phyloP scores from a whole-genome alignment of 306 rosid genomes.

The Datisca glomerata region DNA sequence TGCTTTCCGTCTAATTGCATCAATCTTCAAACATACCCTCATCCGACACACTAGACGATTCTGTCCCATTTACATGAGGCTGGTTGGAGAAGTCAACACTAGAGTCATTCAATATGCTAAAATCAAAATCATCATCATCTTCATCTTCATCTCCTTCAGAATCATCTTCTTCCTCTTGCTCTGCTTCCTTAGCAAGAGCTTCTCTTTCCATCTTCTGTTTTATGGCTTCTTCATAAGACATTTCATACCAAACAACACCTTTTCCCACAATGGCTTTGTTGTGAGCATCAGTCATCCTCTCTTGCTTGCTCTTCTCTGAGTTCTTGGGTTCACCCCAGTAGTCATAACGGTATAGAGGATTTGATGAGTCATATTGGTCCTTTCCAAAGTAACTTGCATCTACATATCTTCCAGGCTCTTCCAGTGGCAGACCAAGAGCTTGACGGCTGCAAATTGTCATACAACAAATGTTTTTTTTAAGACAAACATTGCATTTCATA shows the following conservation, averaged over 20 bases:
- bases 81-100: slow-evolving; percentile 25
- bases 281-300: slow-evolving; percentile 59
- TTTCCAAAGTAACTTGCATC: slow-evolving; percentile 72
- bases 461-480: background rate
- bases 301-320: slow-evolving; percentile 83
- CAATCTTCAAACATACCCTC: slow-evolving; percentile 64
- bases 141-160: slow-evolving; percentile 15
- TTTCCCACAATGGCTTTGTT: slow-evolving; percentile 83
- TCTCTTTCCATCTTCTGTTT: slow-evolving; percentile 38
- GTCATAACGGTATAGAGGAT: slow-evolving; percentile 77
- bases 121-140: slow-evolving; percentile 44
- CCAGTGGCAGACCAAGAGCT: slow-evolving; percentile 76
- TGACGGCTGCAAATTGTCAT: slow-evolving; percentile 52
- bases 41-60: slow-evolving; percentile 51
- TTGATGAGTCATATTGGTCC: slow-evolving; percentile 62
- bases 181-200: slow-evolving; percentile 25
- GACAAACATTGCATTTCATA: background rate
- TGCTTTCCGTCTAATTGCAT: background rate
- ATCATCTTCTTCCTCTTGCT: slow-evolving; percentile 12
- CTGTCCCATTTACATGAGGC: slow-evolving; percentile 84
- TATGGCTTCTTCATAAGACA: slow-evolving; percentile 69
- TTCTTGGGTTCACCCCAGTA: slow-evolving; percentile 98
- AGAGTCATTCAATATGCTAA: slow-evolving; percentile 34
- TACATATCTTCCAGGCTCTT: slow-evolving; percentile 87
- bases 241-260: slow-evolving; percentile 55